A percentile compares a stretch with the other conserved stretches of the same genome.
These are phyloP conservation scores for Jaltomata sinuosa DNA, from an alignment of 257 asterid genomes.

Conservation along the genomic window DNA sequence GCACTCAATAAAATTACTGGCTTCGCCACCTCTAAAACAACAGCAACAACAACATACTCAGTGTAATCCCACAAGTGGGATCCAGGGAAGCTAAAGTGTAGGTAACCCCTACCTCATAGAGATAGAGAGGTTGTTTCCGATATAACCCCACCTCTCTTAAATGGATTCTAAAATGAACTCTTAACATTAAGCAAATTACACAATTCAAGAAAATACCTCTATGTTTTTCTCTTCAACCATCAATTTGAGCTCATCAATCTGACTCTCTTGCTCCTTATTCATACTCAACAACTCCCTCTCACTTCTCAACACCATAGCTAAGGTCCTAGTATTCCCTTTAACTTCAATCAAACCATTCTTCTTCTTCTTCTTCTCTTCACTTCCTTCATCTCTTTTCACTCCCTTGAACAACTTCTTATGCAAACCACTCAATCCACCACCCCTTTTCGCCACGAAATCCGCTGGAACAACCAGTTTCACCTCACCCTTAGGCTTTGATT, in stretches of 20 bases:
- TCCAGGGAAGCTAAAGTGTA: too few species aligned
- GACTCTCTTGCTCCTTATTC: constrained; percentile 58
- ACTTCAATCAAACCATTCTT: constrained; percentile 81
- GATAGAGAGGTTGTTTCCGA: too few species aligned
- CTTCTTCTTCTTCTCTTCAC: constrained; percentile 58
- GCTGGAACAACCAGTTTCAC: constrained; percentile 30
- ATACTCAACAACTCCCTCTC: constrained; percentile 77
- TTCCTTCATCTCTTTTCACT: constrained; percentile 38
- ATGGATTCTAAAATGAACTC: background rate
- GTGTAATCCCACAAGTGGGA: too few species aligned
- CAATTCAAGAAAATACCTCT: background rate
- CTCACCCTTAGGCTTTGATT: constrained; percentile 22
- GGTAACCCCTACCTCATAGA: too few species aligned
- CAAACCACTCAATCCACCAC: constrained; percentile 44
- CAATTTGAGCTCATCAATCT: constrained; percentile 54
- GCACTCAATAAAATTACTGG: background rate
- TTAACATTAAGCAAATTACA: background rate
- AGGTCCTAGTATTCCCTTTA: constrained; percentile 68
- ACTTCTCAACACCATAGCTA: constrained; percentile 89
- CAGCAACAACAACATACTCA: too few species aligned
- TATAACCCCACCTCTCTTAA: background rate
- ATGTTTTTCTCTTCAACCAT: constrained; percentile 13
- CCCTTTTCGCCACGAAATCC: constrained; percentile 43
- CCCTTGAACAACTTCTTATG: constrained; percentile 85
- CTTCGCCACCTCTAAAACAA: background rate